Evolutionary conservation across 1,284 basidiomycete species (phyloP), one percentile per base, ranked within the genome.

Genomic region (Ganoderma lucidum): DNA sequence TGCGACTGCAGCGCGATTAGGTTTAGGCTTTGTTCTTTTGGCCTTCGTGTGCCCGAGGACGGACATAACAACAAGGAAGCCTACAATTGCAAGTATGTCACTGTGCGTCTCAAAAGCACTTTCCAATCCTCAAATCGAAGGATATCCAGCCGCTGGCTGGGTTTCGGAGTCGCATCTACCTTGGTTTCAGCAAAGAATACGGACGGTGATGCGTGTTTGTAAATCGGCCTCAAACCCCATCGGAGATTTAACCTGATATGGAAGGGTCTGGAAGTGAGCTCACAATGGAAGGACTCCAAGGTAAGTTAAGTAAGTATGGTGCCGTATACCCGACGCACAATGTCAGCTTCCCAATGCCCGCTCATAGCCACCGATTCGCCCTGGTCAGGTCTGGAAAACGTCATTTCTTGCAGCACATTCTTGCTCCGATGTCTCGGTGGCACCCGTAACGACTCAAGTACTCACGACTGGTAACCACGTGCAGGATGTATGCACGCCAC

Each of bases 21-120:
- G 35, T 59, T 35, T 59, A 23, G 17, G 35, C 35, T 59, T 39
- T 59, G 56, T 59, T 30, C 53, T 59, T 39, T 59, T 19, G 32
- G 15, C 56, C 56, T 39, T 14, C 56, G 32, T 39, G 56, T 37
- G 56, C 19, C 56, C 56, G 56, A 15, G 23, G 48, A 23, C 8
- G 4, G 12, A 6, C 23, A 23, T 14, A 8, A 6, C 53, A 35
- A 28, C 53, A 56, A 56, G 30, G 30, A 35, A 23, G 23, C 48
- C 23, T 10, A 14, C 48, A 12, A 51, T 51, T 51, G 48, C 28
- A 5, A 14, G 48, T 15, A 19, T 12, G 17, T 23, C 23, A 23
- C 23, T 23, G 23, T 51, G 19, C 56, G 32, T 17, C 19, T 39
- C 32, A 10, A 39, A 23, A 59, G 56, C 17, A 32, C 35, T 35